Base-by-base conservation (phyloP, 768 basidiomycete species). In the Porpolomopsis calyptriformis region DNA sequence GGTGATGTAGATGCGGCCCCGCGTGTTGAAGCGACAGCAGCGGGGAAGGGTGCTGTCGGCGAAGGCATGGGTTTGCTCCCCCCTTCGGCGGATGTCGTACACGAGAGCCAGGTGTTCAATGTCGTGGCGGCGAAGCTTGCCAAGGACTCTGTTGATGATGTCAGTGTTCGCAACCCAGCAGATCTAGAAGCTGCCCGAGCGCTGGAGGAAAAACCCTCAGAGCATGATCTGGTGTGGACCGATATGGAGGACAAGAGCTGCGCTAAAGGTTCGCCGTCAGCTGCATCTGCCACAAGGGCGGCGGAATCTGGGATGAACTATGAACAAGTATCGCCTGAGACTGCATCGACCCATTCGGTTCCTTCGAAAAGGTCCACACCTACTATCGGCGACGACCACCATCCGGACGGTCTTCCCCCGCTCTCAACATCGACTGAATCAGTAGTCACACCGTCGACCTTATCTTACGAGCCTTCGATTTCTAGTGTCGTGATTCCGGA, bases 361-460 rank as follows among this genome's bases (percentile, higher is more conserved):
- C 55, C 59, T 34, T 43, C 55, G 14, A 55, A 52, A 33, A 39
- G 37, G 39, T 43, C 40, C 29, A 49, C 49, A 25, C 33, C 37
- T 53, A 14, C 43, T 55, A 39, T 45, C 27, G n/a, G 19, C 18
- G 35, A 46, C 8, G 22, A 37, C 11, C 9, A 5, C 22, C 6
- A 31, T 48, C 37, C 54, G 51, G 47, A 54, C 58, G 22, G 59
- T 16, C 64, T 64, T 35, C 76, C 77, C 6, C 73, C 70, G 9
- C 62, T 80, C 6, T 73, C 77, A 4, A 74, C 76, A 4, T 79
- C 77, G 4, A 69, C 72, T 0, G 81, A 82, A 49, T 83, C 82
- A 1, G 56, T 82, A 40, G 70, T 69, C 8, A 73, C 78, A 10
- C 74, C 73, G 2, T 69, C 74, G 2, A 66, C 69, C 4, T 73